phyloP scores from a whole-genome alignment of 1,284 basidiomycete genomes.

The Ganoderma boninense region DNA sequence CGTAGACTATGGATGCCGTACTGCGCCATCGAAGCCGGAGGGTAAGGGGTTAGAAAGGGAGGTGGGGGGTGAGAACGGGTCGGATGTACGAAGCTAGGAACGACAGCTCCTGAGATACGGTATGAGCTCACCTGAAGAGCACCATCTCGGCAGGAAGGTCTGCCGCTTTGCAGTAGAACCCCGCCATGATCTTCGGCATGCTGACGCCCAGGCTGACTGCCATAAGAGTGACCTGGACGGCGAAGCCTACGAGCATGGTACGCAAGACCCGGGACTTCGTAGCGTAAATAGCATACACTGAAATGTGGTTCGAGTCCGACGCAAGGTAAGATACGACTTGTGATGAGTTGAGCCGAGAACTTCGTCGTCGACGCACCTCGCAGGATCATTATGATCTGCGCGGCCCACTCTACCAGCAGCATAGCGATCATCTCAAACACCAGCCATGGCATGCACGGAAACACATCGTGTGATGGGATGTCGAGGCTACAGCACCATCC shows the following conservation, averaged over 20 bases:
- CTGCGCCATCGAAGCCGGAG: no score
- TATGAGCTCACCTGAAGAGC: constrained; percentile 39
- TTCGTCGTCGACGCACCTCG: constrained; percentile 36
- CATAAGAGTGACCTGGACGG: constrained; percentile 39
- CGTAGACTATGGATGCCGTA: constrained; percentile 45
- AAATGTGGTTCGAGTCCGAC: neutral
- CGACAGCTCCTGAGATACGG: neutral
- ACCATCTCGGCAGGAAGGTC: constrained; percentile 39
- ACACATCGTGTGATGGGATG: constrained; percentile 24
- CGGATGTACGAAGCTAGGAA: no score
- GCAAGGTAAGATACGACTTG: neutral
- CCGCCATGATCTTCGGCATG: constrained; percentile 38
- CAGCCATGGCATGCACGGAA: constrained; percentile 42
- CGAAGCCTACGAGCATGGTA: constrained; percentile 36
- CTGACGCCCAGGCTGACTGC: constrained; percentile 36
- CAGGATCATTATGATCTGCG: constrained; percentile 44
- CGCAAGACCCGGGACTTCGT: constrained; percentile 31
- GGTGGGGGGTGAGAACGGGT: neutral
- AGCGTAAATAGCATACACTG: constrained; percentile 45
- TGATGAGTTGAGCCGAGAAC: no score
- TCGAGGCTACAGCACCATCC: constrained; percentile 27
- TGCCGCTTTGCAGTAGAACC: constrained; percentile 35
- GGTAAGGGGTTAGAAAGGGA: no score
- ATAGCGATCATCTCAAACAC: constrained; percentile 43
- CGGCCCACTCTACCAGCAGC: constrained; percentile 40